These are phyloP conservation scores for Clonostachys solani DNA, from an alignment of 2,329 filamentous ascomycete species.

Conservation along the genomic window DNA sequence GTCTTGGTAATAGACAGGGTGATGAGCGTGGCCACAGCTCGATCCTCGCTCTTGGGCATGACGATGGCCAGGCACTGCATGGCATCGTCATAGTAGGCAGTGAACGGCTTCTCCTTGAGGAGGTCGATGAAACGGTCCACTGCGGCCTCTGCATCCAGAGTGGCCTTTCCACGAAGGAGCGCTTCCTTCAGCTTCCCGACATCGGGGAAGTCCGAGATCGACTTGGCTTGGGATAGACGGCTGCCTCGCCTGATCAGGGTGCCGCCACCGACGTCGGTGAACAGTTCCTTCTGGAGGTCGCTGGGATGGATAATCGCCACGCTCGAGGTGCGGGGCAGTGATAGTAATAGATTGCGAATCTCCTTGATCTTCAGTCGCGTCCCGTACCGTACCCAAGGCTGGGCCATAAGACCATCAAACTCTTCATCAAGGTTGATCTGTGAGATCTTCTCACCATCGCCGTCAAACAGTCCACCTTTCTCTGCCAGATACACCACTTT, in stretches of 20 bases:
- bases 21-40: conserved; percentile 74
- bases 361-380: conserved; percentile 96
- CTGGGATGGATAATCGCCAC: conserved; percentile 97
- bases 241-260: conserved; percentile 90
- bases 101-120: conserved; percentile 74
- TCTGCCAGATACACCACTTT: conserved; percentile 99
- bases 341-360: conserved; percentile 55
- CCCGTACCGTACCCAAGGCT: conserved; percentile 93
- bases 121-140: conserved; percentile 84
- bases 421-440: conserved; percentile 97
- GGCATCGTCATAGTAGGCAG: conserved; percentile 88
- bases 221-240: conserved; percentile 73
- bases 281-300: conserved; percentile 92
- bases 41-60: conserved; percentile 64
- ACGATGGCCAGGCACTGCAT: conserved; percentile 93
- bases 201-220: conserved; percentile 71
- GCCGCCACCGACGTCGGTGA: conserved; percentile 92
- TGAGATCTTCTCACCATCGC: conserved; percentile 90
- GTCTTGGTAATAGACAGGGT: conserved; percentile 92
- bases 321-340: conserved; percentile 74
- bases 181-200: conserved; percentile 75
- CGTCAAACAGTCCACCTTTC: conserved; percentile 94
- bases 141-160: conserved; percentile 75
- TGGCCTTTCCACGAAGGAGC: conserved; percentile 75
- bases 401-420: conserved; percentile 86